These are phyloP conservation scores for Croton setiger DNA, from an alignment of 441 rosid genomes.

Conservation along the genomic window DNA sequence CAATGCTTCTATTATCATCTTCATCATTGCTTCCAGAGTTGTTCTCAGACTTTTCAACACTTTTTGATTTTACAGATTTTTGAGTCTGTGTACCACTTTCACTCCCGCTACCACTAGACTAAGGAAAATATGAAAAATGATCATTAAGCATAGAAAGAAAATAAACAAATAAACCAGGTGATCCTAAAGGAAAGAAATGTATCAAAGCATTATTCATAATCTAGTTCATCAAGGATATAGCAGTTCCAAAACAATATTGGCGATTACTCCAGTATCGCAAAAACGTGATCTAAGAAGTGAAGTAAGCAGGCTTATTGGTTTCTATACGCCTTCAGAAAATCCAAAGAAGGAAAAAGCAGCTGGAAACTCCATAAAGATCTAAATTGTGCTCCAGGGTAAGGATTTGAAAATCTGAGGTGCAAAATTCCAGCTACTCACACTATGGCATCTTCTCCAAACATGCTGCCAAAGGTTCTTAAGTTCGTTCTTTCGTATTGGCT, in stretches of 20 bases:
- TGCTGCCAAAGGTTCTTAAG: conserved; percentile 94
- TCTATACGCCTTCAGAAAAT: conserved; percentile 14
- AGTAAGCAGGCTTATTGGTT: conserved; percentile 2
- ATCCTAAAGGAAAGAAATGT: not conserved
- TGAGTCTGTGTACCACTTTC: conserved; percentile 54
- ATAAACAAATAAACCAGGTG: not conserved
- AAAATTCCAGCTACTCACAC: conserved; percentile 41
- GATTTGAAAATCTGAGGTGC: conserved; percentile 17
- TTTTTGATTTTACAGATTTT: conserved; percentile 43
- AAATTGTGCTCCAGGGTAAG: not conserved
- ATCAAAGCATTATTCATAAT: not conserved
- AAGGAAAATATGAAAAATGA: conserved; percentile 25
- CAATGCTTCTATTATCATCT: conserved; percentile 35
- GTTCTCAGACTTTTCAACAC: conserved; percentile 38
- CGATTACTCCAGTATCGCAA: not conserved
- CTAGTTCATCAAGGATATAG: not conserved
- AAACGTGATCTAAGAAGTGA: not conserved
- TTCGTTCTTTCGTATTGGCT: conserved; percentile 89
- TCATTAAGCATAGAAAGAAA: not conserved
- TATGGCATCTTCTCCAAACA: conserved; percentile 89
- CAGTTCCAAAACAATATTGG: conserved; percentile 11
- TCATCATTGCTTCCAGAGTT: conserved; percentile 48
- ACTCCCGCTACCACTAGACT: conserved; percentile 72
- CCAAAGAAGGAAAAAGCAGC: not conserved
- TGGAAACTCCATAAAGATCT: not conserved